phyloP scores from a whole-genome alignment of 2,329 filamentous ascomycete genomes.

The Pseudogymnoascus sp. region DNA sequence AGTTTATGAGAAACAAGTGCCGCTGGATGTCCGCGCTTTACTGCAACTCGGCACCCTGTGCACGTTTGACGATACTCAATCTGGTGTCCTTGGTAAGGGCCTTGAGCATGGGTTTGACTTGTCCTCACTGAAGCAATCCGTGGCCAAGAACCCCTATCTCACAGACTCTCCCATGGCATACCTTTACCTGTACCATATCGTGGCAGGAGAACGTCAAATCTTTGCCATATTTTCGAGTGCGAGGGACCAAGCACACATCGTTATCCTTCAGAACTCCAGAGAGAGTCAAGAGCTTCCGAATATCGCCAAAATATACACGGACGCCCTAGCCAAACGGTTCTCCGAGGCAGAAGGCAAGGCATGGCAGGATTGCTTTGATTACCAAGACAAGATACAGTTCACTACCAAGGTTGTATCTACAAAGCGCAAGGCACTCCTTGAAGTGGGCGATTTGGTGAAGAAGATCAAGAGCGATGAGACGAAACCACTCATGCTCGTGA shows the following conservation, averaged over 20 bases:
- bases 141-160: constrained; percentile 68
- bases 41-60: constrained; percentile 86
- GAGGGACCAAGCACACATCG: constrained; percentile 71
- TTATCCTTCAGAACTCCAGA: constrained; percentile 77
- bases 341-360: constrained; percentile 61
- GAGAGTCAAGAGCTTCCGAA: constrained; percentile 85
- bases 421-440: constrained; percentile 78
- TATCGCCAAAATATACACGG: constrained; percentile 78
- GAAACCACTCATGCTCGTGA: constrained; percentile 72
- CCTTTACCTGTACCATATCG: constrained; percentile 88
- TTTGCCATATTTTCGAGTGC: constrained; percentile 89
- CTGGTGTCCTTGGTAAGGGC: constrained; percentile 85
- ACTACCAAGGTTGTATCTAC: constrained; percentile 84
- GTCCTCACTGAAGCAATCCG: constrained; percentile 61
- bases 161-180: constrained; percentile 69
- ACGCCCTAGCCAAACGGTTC: constrained; percentile 61
- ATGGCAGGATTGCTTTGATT: constrained; percentile 76
- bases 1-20: constrained; percentile 91
- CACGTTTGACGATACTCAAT: constrained; percentile 85
- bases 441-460: constrained; percentile 81
- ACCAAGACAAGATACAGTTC: constrained; percentile 81
- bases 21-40: constrained; percentile 78
- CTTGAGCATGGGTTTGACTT: constrained; percentile 93
- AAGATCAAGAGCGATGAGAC: constrained; percentile 82
- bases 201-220: constrained; percentile 82